A percentile compares a stretch with the other conserved stretches of the same genome.
Evolutionary conservation across 2,329 filamentous ascomycete species (phyloP).

Genomic region (Fusarium clavum): DNA sequence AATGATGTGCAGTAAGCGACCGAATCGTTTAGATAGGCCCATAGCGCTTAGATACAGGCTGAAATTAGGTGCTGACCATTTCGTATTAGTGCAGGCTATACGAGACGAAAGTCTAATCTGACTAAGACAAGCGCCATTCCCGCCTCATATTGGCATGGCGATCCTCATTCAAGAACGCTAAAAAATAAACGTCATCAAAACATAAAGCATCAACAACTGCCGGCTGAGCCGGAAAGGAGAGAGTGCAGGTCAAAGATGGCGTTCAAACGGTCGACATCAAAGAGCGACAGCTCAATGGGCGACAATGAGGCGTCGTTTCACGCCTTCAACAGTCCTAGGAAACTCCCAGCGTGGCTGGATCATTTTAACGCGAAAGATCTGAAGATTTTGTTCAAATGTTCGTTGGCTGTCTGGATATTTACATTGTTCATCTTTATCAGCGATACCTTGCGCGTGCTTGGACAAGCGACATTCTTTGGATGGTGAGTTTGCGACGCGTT

Average conservation of each 20-base stretch:
- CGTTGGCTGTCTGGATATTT: constrained; percentile 39
- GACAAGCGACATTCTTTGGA: constrained; percentile 27
- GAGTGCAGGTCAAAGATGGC: background rate
- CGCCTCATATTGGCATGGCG: constrained; percentile 6
- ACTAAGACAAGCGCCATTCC: constrained; percentile 9
- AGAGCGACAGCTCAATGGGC: background rate
- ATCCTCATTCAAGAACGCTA: background rate
- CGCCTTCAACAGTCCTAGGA: constrained; percentile 11
- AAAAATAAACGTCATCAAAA: constrained; percentile 2
- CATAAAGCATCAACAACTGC: background rate
- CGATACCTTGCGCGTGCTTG: constrained; percentile 29
- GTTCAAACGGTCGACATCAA: background rate
- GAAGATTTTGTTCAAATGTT: constrained; percentile 40
- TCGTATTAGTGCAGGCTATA: constrained; percentile 12
- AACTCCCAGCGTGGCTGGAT: constrained; percentile 35
- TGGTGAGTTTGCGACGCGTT: background rate
- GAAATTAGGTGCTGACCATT: constrained; percentile 2
- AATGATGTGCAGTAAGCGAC: background rate
- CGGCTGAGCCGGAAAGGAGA: background rate
- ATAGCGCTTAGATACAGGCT: background rate
- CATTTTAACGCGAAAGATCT: constrained; percentile 41
- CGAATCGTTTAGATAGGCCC: background rate
- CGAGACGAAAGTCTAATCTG: constrained; percentile 8
- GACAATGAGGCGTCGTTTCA: constrained; percentile 11
- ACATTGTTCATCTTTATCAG: constrained; percentile 37